These are phyloP conservation scores for Leucocoprinus sp. DNA, from an alignment of 768 basidiomycete genomes.

Conservation along the genomic window DNA sequence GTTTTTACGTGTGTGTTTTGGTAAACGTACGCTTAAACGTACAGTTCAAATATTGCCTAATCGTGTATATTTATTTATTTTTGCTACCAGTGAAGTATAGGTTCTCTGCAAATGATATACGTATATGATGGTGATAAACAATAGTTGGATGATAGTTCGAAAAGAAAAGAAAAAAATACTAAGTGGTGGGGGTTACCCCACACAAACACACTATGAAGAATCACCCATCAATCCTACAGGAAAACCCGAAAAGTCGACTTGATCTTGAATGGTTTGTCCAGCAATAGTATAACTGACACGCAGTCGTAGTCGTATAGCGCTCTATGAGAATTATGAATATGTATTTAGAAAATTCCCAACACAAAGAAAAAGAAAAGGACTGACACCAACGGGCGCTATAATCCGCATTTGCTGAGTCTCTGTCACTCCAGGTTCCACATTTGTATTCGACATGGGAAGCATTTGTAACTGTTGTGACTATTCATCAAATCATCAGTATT, in stretches of 20 bases:
- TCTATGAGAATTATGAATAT: slow-evolving; percentile 34
- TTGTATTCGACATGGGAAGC: slow-evolving; percentile 91
- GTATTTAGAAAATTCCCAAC: slow-evolving; percentile 1
- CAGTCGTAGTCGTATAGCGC: slow-evolving; percentile 74
- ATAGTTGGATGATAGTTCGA: not conserved
- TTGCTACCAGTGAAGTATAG: slow-evolving; percentile 1
- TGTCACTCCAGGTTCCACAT: slow-evolving; percentile 63
- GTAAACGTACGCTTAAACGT: not conserved
- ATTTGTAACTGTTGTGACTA: slow-evolving; percentile 97
- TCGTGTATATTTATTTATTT: slow-evolving; percentile 3
- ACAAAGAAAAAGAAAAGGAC: slow-evolving; percentile 22
- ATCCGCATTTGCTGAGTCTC: slow-evolving; percentile 97
- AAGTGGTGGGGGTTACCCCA: not conserved
- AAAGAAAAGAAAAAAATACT: slow-evolving; percentile 1
- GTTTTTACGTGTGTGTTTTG: not conserved
- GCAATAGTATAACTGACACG: slow-evolving; percentile 71
- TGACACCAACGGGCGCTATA: slow-evolving; percentile 77
- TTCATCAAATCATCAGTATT: not conserved
- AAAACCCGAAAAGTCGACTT: slow-evolving; percentile 91
- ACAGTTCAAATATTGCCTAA: not conserved
- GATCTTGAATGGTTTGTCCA: slow-evolving; percentile 75
- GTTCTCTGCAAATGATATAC: not conserved
- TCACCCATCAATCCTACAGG: slow-evolving; percentile 63
- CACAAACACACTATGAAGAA: slow-evolving; percentile 21
- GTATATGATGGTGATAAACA: not conserved